Conservation (phyloP, 805 yeast genomes). For the Saccharomycopsis vini region DNA sequence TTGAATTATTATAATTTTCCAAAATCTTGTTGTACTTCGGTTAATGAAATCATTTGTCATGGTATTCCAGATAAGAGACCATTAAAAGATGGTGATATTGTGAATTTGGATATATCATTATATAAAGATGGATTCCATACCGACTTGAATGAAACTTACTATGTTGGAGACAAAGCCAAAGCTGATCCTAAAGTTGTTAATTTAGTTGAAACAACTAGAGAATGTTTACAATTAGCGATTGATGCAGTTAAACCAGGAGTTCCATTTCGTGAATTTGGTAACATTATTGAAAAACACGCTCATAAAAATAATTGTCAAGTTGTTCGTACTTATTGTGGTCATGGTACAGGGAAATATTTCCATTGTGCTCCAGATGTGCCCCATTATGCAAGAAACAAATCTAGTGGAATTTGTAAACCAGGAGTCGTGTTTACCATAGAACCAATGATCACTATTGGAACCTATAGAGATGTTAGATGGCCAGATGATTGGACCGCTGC, state of each 20-base stretch:
- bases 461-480: slow-evolving; percentile 77
- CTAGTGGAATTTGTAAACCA: slow-evolving; percentile 87
- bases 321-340: slow-evolving; percentile 87
- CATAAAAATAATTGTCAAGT: slow-evolving; percentile 70
- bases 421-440: slow-evolving; percentile 97
- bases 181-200: slow-evolving; percentile 76
- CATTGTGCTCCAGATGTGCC: slow-evolving; percentile 91
- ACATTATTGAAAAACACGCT: slow-evolving; percentile 82
- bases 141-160: slow-evolving; percentile 93
- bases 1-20: slow-evolving; percentile 91
- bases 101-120: slow-evolving; percentile 81
- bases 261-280: slow-evolving; percentile 79
- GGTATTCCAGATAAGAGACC: slow-evolving; percentile 91
- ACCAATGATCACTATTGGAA: slow-evolving; percentile 90
- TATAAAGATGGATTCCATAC: slow-evolving; percentile 86
- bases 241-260: slow-evolving; percentile 83
- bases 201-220: slow-evolving; percentile 87
- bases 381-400: slow-evolving; percentile 89
- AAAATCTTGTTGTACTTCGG: slow-evolving; percentile 84
- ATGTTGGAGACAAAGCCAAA: slow-evolving; percentile 84
- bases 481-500: slow-evolving; percentile 97
- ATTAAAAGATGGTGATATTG: slow-evolving; percentile 87
- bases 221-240: slow-evolving; percentile 78
- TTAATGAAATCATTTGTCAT: slow-evolving; percentile 93
- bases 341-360: slow-evolving; percentile 80